A percentile compares a stretch with the other conserved stretches of the same genome.
Conservation (phyloP, 345 rosid species). For the Geranium brycei region DNA sequence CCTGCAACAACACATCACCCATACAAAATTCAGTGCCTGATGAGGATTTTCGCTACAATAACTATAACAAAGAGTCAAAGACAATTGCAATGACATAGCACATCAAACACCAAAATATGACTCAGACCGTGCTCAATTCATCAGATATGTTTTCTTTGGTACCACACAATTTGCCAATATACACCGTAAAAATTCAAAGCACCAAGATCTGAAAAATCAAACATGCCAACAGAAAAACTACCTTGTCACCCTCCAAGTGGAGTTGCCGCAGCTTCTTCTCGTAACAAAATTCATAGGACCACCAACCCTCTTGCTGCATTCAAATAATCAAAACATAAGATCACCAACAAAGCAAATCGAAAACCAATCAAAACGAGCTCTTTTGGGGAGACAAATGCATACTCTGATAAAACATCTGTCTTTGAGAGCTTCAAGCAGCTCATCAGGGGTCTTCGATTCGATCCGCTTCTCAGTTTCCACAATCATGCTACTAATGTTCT, state of each 20-base stretch:
- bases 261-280: constrained; percentile 42
- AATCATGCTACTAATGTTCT: constrained; percentile 60
- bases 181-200: too few species aligned
- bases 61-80: not conserved
- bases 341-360: not conserved
- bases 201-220: too few species aligned
- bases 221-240: constrained; percentile 8
- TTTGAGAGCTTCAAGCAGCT: constrained; percentile 57
- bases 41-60: not conserved
- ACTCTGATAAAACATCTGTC: constrained; percentile 57
- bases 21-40: not conserved
- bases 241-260: constrained; percentile 67
- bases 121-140: not conserved
- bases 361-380: not conserved
- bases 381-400: constrained; percentile 10
- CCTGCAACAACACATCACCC: constrained; percentile 21
- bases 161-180: not conserved
- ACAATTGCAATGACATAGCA: not conserved
- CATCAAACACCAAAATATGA: not conserved
- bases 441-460: constrained; percentile 83
- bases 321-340: not conserved
- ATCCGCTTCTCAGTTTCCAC: constrained; percentile 58
- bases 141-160: not conserved
- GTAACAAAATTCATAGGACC: constrained; percentile 93
- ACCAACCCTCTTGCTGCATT: constrained; percentile 98